phyloP scores from a whole-genome alignment of 306 rosid genomes.

The Hippophae tibetana region DNA sequence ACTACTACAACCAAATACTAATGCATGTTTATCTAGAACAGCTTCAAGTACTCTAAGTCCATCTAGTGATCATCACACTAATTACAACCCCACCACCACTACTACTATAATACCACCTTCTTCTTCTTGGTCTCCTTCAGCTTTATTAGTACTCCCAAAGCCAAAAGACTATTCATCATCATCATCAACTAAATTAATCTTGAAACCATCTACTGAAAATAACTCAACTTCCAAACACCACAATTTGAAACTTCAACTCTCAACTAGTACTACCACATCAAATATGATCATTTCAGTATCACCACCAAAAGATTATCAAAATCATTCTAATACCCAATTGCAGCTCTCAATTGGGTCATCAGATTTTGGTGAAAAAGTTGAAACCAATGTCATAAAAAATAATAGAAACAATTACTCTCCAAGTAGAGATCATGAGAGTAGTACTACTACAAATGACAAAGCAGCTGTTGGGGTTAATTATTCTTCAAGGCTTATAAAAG shows the following conservation, averaged over 20 bases:
- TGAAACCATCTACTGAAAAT: slow-evolving; percentile 7
- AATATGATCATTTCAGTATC: slow-evolving; percentile 22
- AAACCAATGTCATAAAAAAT: slow-evolving; percentile 15
- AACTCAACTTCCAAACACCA: slow-evolving; percentile 27
- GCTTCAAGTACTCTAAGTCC: slow-evolving; percentile 87
- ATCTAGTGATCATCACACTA: slow-evolving; percentile 54
- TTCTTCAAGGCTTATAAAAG: slow-evolving; percentile 32
- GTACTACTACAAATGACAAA: slow-evolving; percentile 15
- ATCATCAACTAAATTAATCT: slow-evolving; percentile 25
- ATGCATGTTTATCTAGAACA: slow-evolving; percentile 77
- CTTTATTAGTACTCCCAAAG: slow-evolving; percentile 22
- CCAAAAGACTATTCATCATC: slow-evolving; percentile 24
- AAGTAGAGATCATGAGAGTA: slow-evolving; percentile 28
- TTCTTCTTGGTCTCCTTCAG: slow-evolving; percentile 23
- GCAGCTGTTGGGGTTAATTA: not conserved
- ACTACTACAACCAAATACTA: slow-evolving; percentile 40
- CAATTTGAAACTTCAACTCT: slow-evolving; percentile 87
- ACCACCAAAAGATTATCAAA: slow-evolving; percentile 28
- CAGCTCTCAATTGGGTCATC: slow-evolving; percentile 88
- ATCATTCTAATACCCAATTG: slow-evolving; percentile 48
- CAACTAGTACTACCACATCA: slow-evolving; percentile 31
- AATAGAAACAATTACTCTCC: slow-evolving; percentile 26
- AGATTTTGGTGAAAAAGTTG: slow-evolving; percentile 36
- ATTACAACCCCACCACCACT: slow-evolving; percentile 46
- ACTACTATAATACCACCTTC: not conserved